Evolutionary conservation across 306 rosid genomes (phyloP), one percentile per base, ranked within the genome.

Genomic region (Glycine tomentella): DNA sequence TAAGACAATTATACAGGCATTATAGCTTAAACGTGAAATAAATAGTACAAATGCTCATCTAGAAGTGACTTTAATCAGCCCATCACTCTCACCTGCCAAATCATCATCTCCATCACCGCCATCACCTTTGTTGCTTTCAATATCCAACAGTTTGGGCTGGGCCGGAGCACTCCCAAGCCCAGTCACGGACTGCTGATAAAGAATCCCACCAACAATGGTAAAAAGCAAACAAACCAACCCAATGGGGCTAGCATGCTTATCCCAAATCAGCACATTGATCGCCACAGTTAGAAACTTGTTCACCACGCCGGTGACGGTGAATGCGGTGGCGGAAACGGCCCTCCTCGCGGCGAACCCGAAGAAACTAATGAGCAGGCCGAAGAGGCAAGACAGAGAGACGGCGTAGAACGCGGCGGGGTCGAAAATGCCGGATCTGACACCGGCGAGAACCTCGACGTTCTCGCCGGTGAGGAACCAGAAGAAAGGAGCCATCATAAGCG

Each of bases 221-320:
- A 90, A 90, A 58, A 95, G 87, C 78, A 95, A 88, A 87, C 99
- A 91, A 75, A 91, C 82, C 94, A 95, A 85, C 57, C 99, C 99
- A 59, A 88, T 85, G 15, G 94, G 91, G 69, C 89, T 93, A 14
- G 99, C 97, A 81, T 95, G 99, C 87, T 93, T 95, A 68, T 95
- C 99, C 99, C 99, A 95, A 68, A 95, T 95, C 50, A 77, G 0
- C 68, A 95, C 97, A 81, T 95, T 95, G 75, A 95, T 95, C 9
- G 96, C 94, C 63, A 95, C 98, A 0, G 98, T 95, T 17, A 95
- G 91, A 77, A 95, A 95, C 92, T 95, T 95, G 69, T 95, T 95
- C 33, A 95, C 99, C 72, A 95, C 99, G 6, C 99, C 99, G 10
- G 98, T 93, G 55, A 93, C 98, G 0, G 99, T 95, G 61, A 95